Percentiles rank a stretch among this genome's conserved stretches.
Evolutionary conservation across 495 filamentous ascomycete species (phyloP).

Genomic region (Aspergillus wentii): DNA sequence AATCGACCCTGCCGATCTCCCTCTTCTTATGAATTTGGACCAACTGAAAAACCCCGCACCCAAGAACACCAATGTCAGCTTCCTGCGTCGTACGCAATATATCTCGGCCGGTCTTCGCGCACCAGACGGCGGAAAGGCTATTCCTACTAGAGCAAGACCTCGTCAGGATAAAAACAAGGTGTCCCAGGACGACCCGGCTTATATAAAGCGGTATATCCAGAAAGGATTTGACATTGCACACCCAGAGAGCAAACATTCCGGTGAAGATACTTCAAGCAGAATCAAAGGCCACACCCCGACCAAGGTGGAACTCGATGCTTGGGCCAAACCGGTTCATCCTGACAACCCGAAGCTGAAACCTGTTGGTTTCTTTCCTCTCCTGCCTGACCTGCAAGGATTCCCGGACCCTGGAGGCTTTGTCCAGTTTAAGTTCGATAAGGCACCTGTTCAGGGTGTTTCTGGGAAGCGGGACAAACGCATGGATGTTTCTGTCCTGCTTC

Average conservation of each 20-base stretch:
- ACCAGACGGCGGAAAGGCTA: constrained; percentile 30
- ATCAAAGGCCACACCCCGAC: constrained; percentile 52
- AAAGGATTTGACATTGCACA: constrained; percentile 85
- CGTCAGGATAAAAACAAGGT: constrained; percentile 41
- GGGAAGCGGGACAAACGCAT: constrained; percentile 73
- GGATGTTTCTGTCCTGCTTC: constrained; percentile 72
- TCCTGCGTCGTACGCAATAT: constrained; percentile 94
- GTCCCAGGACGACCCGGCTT: constrained; percentile 69
- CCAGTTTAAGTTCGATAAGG: constrained; percentile 81
- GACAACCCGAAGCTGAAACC: constrained; percentile 72
- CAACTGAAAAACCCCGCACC: constrained; percentile 77
- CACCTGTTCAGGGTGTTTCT: constrained; percentile 57
- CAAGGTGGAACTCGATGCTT: constrained; percentile 59
- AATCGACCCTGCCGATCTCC: constrained; percentile 75
- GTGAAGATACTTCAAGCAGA: constrained; percentile 44
- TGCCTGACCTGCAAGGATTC: constrained; percentile 84
- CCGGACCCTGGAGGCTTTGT: constrained; percentile 85
- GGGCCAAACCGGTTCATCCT: constrained; percentile 73
- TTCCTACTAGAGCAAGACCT: constrained; percentile 35
- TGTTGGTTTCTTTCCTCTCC: constrained; percentile 72
- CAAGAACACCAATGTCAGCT: constrained; percentile 68
- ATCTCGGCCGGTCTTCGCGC: constrained; percentile 66
- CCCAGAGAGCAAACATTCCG: constrained; percentile 55
- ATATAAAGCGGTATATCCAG: constrained; percentile 74
- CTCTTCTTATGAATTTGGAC: constrained; percentile 72